Evolutionary conservation across 1,284 basidiomycete species (phyloP).

Genomic region (Malassezia arunalokei): DNA sequence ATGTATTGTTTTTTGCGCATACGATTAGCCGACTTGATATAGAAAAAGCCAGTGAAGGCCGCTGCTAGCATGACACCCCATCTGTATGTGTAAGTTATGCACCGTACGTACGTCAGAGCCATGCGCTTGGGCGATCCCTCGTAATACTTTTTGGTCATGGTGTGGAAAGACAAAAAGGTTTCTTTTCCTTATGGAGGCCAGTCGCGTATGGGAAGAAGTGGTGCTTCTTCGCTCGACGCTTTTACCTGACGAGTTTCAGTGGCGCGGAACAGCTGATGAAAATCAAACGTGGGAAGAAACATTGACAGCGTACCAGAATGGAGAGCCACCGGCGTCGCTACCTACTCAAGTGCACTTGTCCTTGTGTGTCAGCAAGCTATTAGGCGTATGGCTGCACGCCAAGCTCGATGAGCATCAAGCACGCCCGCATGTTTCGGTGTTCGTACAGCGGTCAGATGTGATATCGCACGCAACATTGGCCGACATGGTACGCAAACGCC

Average conservation of each 20-base stretch:
- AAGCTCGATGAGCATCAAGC: neutral
- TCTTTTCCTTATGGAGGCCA: neutral
- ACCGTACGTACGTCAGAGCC: constrained; percentile 6
- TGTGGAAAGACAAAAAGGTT: neutral
- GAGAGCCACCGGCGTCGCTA: neutral
- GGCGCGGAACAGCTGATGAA: constrained; percentile 8
- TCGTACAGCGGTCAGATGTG: neutral
- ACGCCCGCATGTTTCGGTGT: neutral
- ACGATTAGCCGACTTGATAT: constrained; percentile 1
- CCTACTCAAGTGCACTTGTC: constrained; percentile 5
- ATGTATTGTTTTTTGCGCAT: constrained; percentile 9
- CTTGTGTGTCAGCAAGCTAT: neutral
- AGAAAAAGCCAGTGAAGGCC: constrained; percentile 5
- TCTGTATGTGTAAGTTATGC: constrained; percentile 1
- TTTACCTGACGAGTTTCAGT: constrained; percentile 6
- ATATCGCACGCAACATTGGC: neutral
- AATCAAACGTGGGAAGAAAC: neutral
- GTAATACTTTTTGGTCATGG: neutral
- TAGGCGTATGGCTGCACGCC: constrained; percentile 10
- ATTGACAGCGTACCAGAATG: neutral
- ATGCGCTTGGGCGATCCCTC: constrained; percentile 10
- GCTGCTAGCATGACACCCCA: constrained; percentile 6
- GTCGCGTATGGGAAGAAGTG: constrained; percentile 4
- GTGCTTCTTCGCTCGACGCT: constrained; percentile 5
- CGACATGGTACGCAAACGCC: neutral